Conservation (phyloP, 768 basidiomycete species). For the Pleurotus citrinopileatus region DNA sequence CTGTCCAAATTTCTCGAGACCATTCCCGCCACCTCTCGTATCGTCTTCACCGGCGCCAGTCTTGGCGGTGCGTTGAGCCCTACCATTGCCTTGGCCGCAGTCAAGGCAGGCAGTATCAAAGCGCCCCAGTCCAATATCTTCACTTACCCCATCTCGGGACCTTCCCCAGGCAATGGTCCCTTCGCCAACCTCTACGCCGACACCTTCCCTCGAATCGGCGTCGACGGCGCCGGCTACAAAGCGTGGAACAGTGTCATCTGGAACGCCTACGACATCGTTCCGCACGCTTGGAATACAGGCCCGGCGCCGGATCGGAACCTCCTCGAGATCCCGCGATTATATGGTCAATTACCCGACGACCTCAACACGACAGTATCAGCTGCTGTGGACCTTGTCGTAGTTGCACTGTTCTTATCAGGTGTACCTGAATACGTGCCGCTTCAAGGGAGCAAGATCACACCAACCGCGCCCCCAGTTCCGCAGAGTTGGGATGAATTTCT, state of each 20-base stretch:
- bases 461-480: too few relatives aligned
- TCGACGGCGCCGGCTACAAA: not conserved
- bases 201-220: not conserved
- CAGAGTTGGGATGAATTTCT: not conserved
- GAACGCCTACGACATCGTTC: conserved; percentile 5
- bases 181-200: not conserved
- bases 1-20: not conserved
- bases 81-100: not conserved
- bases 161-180: not conserved
- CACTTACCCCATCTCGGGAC: not conserved
- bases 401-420: too few relatives aligned
- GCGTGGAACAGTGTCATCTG: conserved; percentile 1
- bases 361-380: too few relatives aligned
- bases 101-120: not conserved
- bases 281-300: conserved; percentile 2
- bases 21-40: not conserved
- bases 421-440: too few relatives aligned
- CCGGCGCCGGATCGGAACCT: not conserved
- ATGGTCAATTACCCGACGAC: not conserved
- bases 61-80: conserved; percentile 1
- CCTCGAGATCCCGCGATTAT: not conserved
- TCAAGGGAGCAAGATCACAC: too few relatives aligned
- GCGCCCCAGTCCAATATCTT: not conserved
- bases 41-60: conserved; percentile 6
- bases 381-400: too few relatives aligned